These are phyloP conservation scores for Dryas drummondii DNA, from an alignment of 306 rosid species.

Conservation along the genomic window DNA sequence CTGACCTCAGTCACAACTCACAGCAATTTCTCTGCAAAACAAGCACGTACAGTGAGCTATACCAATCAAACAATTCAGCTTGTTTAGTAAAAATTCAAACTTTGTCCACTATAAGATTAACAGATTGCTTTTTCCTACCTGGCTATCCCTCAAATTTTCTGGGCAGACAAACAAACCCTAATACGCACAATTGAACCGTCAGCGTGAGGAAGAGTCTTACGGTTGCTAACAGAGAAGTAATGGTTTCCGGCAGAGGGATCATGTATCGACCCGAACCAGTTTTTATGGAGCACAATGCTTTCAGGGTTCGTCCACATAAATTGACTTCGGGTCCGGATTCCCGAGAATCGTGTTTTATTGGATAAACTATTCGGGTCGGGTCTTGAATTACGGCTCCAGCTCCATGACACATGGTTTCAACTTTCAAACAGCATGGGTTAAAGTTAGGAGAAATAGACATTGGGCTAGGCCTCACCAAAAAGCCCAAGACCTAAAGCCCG, in stretches of 20 bases:
- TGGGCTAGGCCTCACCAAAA: no score
- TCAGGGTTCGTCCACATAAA: no score
- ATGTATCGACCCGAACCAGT: background rate
- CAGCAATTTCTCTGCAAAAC: background rate
- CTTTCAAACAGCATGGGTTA: no score
- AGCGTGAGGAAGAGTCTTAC: background rate
- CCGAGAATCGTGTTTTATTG: no score
- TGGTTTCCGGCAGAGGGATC: background rate
- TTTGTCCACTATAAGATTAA: background rate
- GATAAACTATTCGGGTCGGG: no score
- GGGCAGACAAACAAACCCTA: background rate
- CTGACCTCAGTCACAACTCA: background rate
- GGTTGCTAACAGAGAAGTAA: background rate
- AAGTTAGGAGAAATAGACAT: no score
- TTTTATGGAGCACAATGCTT: background rate
- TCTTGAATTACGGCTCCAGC: no score
- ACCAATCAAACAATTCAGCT: background rate
- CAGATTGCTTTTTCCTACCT: background rate
- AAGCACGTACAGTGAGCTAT: background rate
- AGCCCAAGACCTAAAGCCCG: no score
- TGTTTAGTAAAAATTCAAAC: background rate
- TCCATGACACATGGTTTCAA: no score
- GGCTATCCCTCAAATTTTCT: background rate
- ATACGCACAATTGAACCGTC: background rate
- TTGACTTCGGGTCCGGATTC: no score